Conservation (phyloP, 176 grass and related monocot species). For the Triticum urartu region DNA sequence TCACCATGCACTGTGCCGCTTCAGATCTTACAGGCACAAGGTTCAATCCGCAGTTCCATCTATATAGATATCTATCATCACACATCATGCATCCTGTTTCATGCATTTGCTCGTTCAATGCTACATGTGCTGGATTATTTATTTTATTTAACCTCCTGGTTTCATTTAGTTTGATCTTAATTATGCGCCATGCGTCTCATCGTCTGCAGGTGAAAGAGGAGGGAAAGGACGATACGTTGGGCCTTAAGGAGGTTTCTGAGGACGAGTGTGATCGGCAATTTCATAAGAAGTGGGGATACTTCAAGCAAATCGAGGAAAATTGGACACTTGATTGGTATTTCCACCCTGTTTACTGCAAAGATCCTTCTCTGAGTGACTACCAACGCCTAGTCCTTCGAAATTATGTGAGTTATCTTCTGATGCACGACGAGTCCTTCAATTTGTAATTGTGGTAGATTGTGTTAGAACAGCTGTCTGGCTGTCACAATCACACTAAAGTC, state of each 20-base stretch:
- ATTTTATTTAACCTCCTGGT: neutral
- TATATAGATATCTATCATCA: neutral
- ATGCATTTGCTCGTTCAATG: neutral
- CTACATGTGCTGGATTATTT: neutral
- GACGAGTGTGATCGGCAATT: neutral
- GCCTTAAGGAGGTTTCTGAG: neutral
- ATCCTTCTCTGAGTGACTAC: neutral
- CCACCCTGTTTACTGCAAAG: neutral
- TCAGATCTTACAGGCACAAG: conserved; percentile 4
- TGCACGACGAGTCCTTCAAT: neutral
- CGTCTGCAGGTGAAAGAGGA: neutral
- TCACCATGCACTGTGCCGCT: neutral
- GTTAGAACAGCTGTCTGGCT: neutral
- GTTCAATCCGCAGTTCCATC: neutral
- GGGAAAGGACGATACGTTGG: neutral
- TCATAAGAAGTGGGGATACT: neutral
- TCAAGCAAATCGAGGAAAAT: neutral
- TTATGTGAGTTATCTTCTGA: neutral
- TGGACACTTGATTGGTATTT: conserved; percentile 6
- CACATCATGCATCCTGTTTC: neutral
- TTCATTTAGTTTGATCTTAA: neutral
- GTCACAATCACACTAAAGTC: neutral
- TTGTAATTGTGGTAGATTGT: neutral
- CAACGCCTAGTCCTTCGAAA: neutral
- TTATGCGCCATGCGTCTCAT: neutral